Evolutionary conservation across 345 rosid species (phyloP).

Genomic region (Pseudoturritis turrita): DNA sequence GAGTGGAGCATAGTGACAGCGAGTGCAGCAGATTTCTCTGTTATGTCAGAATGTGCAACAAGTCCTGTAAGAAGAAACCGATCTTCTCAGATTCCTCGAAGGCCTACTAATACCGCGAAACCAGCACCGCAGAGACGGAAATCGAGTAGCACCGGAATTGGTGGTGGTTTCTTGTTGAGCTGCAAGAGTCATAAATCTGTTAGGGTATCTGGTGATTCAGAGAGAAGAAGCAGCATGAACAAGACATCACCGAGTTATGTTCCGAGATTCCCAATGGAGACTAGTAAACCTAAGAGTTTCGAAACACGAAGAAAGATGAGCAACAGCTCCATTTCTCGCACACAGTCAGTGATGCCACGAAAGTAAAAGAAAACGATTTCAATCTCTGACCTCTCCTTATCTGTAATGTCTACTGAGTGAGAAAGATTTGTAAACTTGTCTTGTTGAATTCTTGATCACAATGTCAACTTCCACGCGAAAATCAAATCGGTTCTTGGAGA

Average conservation of each 20-base stretch:
- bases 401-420: constrained; percentile 9
- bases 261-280: constrained; percentile 44
- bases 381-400: background rate
- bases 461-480: background rate
- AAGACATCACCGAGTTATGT: constrained; percentile 16
- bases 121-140: constrained; percentile 10
- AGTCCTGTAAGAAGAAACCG: constrained; percentile 36
- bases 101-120: constrained; percentile 1
- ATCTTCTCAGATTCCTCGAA: constrained; percentile 14
- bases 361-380: background rate
- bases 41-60: constrained; percentile 55
- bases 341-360: constrained; percentile 35
- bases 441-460: constrained; percentile 10
- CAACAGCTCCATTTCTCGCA: constrained; percentile 28
- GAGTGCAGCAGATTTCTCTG: constrained; percentile 74
- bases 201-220: constrained; percentile 26
- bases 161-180: constrained; percentile 45
- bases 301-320: constrained; percentile 33
- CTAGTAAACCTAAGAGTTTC: constrained; percentile 36
- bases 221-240: constrained; percentile 21
- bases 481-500: background rate
- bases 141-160: constrained; percentile 7
- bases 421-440: constrained; percentile 16
- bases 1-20: constrained; percentile 93
- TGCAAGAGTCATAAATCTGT: constrained; percentile 70